These are phyloP conservation scores for Boletus hoseneyae DNA, from an alignment of 1,284 basidiomycete species.

Conservation along the genomic window DNA sequence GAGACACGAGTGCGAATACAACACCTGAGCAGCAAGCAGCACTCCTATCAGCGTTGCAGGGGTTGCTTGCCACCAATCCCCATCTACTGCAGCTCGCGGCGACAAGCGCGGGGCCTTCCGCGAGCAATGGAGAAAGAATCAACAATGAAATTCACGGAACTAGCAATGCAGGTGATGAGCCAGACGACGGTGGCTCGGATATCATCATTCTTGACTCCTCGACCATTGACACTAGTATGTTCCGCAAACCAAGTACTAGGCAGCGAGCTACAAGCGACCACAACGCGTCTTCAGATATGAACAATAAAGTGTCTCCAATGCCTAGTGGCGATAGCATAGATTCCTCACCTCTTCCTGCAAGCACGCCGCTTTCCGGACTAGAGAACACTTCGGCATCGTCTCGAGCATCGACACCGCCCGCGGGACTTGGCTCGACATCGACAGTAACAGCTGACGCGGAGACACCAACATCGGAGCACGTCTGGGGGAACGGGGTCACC, in stretches of 20 bases:
- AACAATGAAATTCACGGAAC: neutral
- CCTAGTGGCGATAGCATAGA: slow-evolving; percentile 2
- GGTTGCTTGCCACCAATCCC: slow-evolving; percentile 21
- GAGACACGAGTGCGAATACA: neutral
- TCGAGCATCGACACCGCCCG: slow-evolving; percentile 9
- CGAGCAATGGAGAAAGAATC: neutral
- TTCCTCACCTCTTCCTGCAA: slow-evolving; percentile 20
- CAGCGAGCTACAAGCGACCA: neutral
- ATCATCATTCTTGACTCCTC: slow-evolving; percentile 31
- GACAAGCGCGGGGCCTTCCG: neutral
- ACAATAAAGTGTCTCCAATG: slow-evolving; percentile 5
- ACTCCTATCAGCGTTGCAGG: slow-evolving; percentile 23
- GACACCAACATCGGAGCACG: slow-evolving; percentile 5
- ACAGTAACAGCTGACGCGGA: neutral
- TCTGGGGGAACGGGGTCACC: neutral
- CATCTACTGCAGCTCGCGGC: slow-evolving; percentile 17
- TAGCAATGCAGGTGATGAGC: neutral
- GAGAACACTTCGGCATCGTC: slow-evolving; percentile 11
- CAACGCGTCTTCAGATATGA: neutral
- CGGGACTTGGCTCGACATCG: neutral
- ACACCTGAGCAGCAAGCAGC: slow-evolving; percentile 17
- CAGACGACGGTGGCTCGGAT: slow-evolving; percentile 26
- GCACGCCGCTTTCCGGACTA: slow-evolving; percentile 12
- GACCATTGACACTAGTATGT: slow-evolving; percentile 23
- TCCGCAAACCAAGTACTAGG: slow-evolving; percentile 19